These are phyloP conservation scores for Arthrobotrys pseudoclavata DNA, from an alignment of 2,329 filamentous ascomycete genomes.

Conservation along the genomic window DNA sequence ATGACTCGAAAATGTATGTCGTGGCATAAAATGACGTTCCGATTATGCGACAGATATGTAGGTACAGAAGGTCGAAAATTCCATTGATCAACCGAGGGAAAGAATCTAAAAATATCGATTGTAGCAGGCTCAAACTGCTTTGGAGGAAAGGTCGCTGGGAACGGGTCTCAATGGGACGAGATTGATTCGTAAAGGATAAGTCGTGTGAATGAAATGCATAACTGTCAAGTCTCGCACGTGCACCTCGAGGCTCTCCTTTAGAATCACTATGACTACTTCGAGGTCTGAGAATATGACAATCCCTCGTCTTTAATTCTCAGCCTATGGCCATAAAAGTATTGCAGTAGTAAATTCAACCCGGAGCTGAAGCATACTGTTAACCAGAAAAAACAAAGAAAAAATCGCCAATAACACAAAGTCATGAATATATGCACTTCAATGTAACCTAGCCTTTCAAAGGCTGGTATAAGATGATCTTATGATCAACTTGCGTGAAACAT, in stretches of 20 bases:
- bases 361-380: not conserved
- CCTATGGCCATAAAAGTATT: too few species aligned
- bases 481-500: not conserved
- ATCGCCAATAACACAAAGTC: not conserved
- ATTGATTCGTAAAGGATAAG: not conserved
- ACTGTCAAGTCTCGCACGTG: not conserved
- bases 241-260: not conserved
- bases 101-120: constrained; percentile 12
- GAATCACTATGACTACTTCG: not conserved
- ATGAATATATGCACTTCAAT: not conserved
- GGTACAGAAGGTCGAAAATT: not conserved
- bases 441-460: not conserved
- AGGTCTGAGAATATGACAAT: not conserved
- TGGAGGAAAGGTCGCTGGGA: too few species aligned
- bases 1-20: constrained; percentile 14
- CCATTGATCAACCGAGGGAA: not conserved
- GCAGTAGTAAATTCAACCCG: not conserved
- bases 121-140: not conserved
- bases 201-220: not conserved
- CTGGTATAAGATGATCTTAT: not conserved
- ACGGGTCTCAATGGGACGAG: too few species aligned
- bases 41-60: constrained; percentile 8
- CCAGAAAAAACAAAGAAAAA: not conserved
- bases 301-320: too few species aligned
- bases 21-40: constrained; percentile 6